Percentiles rank a stretch among this genome's conserved stretches.
These are phyloP conservation scores for Termitomyces sp. DNA, from an alignment of 768 basidiomycete genomes.

Conservation along the genomic window DNA sequence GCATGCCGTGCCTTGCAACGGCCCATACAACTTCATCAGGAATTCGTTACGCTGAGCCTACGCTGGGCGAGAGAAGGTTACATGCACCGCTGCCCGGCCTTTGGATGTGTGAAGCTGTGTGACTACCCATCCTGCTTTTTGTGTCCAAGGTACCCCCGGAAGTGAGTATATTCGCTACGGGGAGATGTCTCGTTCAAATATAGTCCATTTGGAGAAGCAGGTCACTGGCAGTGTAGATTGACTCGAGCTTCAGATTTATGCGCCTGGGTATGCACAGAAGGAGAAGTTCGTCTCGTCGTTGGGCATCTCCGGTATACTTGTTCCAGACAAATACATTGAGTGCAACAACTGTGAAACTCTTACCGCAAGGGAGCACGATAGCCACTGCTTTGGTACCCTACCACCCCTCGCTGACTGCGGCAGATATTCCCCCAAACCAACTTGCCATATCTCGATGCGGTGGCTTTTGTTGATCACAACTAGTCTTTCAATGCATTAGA, in stretches of 20 bases:
- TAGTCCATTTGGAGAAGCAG: slow-evolving; percentile 43
- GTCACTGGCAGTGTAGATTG: slow-evolving; percentile 63
- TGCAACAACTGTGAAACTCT: slow-evolving; percentile 56
- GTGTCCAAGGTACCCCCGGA: slow-evolving; percentile 52
- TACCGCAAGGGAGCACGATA: slow-evolving; percentile 33
- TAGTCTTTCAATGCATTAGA: slow-evolving; percentile 37
- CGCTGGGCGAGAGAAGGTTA: slow-evolving; percentile 45
- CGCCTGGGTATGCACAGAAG: slow-evolving; percentile 41
- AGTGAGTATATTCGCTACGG: slow-evolving; percentile 21
- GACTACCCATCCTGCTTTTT: slow-evolving; percentile 49
- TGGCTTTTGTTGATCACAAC: background rate
- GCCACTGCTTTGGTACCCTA: slow-evolving; percentile 29
- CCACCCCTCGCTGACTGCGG: slow-evolving; percentile 40
- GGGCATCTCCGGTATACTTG: slow-evolving; percentile 33
- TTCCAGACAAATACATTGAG: slow-evolving; percentile 18
- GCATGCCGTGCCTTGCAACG: too few relatives aligned
- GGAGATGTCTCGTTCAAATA: background rate
- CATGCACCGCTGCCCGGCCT: slow-evolving; percentile 47
- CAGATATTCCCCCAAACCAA: slow-evolving; percentile 29
- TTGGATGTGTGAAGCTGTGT: slow-evolving; percentile 46
- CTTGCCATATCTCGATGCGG: background rate
- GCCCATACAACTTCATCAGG: slow-evolving; percentile 18
- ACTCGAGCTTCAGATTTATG: slow-evolving; percentile 61
- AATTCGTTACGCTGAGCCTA: slow-evolving; percentile 58
- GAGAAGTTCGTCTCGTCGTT: too few relatives aligned